These are phyloP conservation scores for Neostapfia colusana DNA, from an alignment of 176 grass and related monocot genomes.

Conservation along the genomic window DNA sequence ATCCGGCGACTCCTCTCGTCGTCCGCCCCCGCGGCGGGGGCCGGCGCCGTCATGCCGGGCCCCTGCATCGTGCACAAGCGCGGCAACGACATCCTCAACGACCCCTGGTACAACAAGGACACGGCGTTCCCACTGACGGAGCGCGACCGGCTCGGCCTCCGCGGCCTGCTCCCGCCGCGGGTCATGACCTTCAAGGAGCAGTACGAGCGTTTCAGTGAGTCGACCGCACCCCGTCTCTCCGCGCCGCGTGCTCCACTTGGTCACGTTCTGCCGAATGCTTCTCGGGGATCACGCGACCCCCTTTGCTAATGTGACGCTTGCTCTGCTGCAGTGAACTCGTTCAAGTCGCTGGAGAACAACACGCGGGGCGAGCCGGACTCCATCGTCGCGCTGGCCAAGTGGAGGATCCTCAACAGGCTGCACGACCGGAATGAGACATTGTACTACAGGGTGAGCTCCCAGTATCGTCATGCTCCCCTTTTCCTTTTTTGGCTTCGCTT, in stretches of 20 bases:
- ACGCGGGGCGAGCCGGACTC: constrained; percentile 61
- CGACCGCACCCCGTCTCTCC: not conserved
- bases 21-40: constrained; percentile 37
- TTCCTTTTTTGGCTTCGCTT: not conserved
- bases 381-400: constrained; percentile 83
- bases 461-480: not conserved
- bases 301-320: constrained; percentile 15
- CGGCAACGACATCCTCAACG: constrained; percentile 92
- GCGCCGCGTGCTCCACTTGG: not conserved
- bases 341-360: constrained; percentile 83
- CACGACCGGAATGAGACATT: constrained; percentile 96
- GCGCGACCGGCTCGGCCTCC: constrained; percentile 92
- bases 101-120: constrained; percentile 97
- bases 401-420: constrained; percentile 97
- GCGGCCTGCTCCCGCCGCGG: constrained; percentile 87
- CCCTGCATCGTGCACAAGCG: constrained; percentile 95
- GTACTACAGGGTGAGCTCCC: constrained; percentile 87
- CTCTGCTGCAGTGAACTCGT: constrained; percentile 72
- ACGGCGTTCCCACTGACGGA: constrained; percentile 95
- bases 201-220: constrained; percentile 98
- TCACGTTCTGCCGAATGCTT: not conserved
- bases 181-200: constrained; percentile 97
- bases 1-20: constrained; percentile 54
- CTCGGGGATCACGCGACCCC: not conserved
- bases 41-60: constrained; percentile 47